phyloP scores from a whole-genome alignment of 208 protist genomes.

The Vickermania spadyakhi region DNA sequence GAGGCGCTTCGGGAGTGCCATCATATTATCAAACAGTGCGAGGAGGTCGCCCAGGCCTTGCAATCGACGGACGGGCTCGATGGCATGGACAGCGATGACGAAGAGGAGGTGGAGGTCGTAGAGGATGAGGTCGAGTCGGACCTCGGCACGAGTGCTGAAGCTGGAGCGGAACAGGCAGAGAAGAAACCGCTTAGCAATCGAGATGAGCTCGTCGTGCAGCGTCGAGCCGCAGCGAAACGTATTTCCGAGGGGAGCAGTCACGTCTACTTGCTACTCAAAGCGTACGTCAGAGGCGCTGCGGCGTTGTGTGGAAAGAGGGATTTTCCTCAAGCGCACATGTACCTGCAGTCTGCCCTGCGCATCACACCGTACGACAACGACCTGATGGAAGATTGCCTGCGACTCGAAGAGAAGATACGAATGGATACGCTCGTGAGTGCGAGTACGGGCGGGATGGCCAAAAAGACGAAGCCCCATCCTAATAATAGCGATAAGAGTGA shows the following conservation, averaged over 20 bases:
- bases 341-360: conserved; percentile 70
- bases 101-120: conserved; percentile 16
- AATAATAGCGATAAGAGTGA: too few relatives aligned
- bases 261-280: conserved; percentile 88
- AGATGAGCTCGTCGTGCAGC: conserved; percentile 27
- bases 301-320: conserved; percentile 76
- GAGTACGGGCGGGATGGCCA: neutral
- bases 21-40: conserved; percentile 57
- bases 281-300: conserved; percentile 78
- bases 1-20: conserved; percentile 61
- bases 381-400: conserved; percentile 79
- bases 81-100: conserved; percentile 81
- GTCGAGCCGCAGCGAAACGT: conserved; percentile 45
- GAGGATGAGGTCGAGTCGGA: neutral
- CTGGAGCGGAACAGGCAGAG: conserved; percentile 10
- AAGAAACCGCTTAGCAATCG: conserved; percentile 9
- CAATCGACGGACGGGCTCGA: conserved; percentile 58
- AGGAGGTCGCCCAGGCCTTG: conserved; percentile 75
- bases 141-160: conserved; percentile 6
- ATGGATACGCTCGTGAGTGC: conserved; percentile 78
- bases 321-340: conserved; percentile 55
- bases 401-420: conserved; percentile 79
- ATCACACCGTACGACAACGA: conserved; percentile 92
- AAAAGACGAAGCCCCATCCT: too few relatives aligned
- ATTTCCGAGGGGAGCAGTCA: conserved; percentile 68